Evolutionary conservation across 306 rosid species (phyloP), one percentile per base, ranked within the genome.

Genomic region (Pyrus pyrifolia): DNA sequence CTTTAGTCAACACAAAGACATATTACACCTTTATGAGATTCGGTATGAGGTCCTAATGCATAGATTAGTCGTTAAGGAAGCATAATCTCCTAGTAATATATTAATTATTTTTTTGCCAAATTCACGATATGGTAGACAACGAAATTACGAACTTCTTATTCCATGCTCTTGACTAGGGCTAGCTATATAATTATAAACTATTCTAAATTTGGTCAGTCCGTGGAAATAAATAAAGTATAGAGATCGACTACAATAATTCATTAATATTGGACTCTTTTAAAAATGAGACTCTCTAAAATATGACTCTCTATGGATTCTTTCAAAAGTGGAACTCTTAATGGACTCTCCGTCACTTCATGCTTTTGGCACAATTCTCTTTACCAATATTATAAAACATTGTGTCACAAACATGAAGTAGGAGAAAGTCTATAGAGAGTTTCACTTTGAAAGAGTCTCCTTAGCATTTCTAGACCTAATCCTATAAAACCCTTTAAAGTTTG

Each of bases 1-100:
- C 51, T 58, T 71, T 21, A 77, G 68, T 72, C 70, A 67, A 33
- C 60, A 62, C 55, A 55, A 61, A 58, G 42, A 72, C 67, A 51
- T 53, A 30, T 30, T 23, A 71, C 4, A 61, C 67, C 75, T 77
- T 35, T 35, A 45, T 62, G 66, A n/a, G 70, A 72, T 49, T 60
- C 49, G 58, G 67, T 72, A 58, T 30, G 79, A 67, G 70, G 46
- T 29, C 57, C 64, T 58, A 72, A 61, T 35, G 73, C 27, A 17
- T 38, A 66, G 46, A 59, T 42, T 57, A 53, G 67, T 17, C 13
- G 72, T 42, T 62, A 66, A 67, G 59, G 62, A 72, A 52, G 63
- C 78, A 72, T 22, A 57, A 57, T 51, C 33, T 60, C 40, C 71
- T 79, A 79, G 27, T 65, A 63, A 79, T 51, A 51, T 15, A 0